These are phyloP conservation scores for Lasiodiplodia citricola DNA, from an alignment of 2,329 filamentous ascomycete species.

Conservation along the genomic window DNA sequence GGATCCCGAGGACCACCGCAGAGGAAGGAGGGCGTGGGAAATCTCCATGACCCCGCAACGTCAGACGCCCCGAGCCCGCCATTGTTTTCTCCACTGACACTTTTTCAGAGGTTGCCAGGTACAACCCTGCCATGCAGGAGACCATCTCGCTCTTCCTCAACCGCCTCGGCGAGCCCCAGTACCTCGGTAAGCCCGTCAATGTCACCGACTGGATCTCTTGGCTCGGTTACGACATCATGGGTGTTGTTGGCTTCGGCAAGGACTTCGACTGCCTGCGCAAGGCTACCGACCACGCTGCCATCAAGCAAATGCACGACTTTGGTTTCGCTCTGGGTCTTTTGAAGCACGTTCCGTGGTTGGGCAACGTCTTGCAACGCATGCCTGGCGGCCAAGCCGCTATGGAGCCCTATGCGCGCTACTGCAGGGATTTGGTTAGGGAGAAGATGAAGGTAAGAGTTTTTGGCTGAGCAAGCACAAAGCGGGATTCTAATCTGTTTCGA, in stretches of 20 bases:
- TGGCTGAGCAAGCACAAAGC: neutral
- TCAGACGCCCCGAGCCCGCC: neutral
- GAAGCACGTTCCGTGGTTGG: conserved; percentile 20
- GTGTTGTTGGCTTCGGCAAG: conserved; percentile 53
- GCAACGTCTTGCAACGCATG: neutral
- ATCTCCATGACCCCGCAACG: conserved; percentile 38
- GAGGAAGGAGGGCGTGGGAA: conserved; percentile 42
- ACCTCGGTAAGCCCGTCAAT: neutral
- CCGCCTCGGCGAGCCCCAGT: neutral
- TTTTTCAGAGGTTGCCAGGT: neutral
- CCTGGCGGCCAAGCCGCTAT: conserved; percentile 27
- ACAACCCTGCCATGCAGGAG: neutral
- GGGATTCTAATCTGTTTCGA: neutral
- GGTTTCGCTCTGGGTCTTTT: neutral
- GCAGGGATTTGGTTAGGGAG: conserved; percentile 10
- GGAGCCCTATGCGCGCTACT: conserved; percentile 12
- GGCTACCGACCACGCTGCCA: conserved; percentile 48
- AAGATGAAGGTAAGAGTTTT: conserved; percentile 4
- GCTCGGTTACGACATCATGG: conserved; percentile 59
- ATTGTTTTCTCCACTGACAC: neutral
- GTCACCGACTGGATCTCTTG: conserved; percentile 36
- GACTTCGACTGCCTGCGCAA: conserved; percentile 51
- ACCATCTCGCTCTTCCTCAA: conserved; percentile 1
- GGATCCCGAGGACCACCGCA: conserved; percentile 37
- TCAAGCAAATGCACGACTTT: conserved; percentile 44